Evolutionary conservation across 352 stramenopile genomes (phyloP).

Genomic region (Pythium biforme): DNA sequence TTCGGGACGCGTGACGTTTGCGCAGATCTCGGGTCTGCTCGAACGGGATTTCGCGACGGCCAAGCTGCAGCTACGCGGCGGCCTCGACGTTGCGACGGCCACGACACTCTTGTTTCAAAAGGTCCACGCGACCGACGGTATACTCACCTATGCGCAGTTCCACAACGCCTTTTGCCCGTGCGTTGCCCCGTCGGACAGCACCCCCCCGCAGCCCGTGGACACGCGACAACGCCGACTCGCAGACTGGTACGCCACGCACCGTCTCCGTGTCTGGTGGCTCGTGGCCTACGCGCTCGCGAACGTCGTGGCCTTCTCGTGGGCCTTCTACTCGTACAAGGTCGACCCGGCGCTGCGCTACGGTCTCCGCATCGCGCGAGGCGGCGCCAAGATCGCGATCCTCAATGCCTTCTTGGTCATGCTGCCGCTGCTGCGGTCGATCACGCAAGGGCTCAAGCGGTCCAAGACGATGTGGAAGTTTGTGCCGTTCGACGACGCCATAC

Average conservation of each 20-base stretch:
- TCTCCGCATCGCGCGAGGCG: conserved; percentile 3
- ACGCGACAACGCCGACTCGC: background rate
- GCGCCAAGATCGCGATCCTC: conserved; percentile 12
- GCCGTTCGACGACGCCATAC: conserved; percentile 5
- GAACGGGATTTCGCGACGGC: background rate
- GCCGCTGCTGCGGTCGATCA: conserved; percentile 9
- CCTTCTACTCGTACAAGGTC: conserved; percentile 10
- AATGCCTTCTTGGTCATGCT: conserved; percentile 10
- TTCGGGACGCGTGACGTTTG: background rate
- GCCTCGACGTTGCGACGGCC: background rate
- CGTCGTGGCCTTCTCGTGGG: conserved; percentile 8
- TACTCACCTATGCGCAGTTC: conserved; percentile 1
- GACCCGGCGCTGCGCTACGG: conserved; percentile 8
- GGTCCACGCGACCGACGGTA: background rate
- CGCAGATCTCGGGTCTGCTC: background rate
- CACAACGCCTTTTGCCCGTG: background rate
- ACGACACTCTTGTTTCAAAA: background rate
- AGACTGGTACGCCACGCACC: conserved; percentile 8
- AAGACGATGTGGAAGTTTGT: conserved; percentile 6
- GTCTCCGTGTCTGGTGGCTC: conserved; percentile 8
- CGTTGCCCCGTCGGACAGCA: background rate
- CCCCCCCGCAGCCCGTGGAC: background rate
- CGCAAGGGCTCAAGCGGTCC: conserved; percentile 3
- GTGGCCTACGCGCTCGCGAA: conserved; percentile 3
- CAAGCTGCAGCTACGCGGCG: background rate